Evolutionary conservation across 2,329 filamentous ascomycete species (phyloP), one percentile per base, ranked within the genome.

Genomic region (Venturia effusa): DNA sequence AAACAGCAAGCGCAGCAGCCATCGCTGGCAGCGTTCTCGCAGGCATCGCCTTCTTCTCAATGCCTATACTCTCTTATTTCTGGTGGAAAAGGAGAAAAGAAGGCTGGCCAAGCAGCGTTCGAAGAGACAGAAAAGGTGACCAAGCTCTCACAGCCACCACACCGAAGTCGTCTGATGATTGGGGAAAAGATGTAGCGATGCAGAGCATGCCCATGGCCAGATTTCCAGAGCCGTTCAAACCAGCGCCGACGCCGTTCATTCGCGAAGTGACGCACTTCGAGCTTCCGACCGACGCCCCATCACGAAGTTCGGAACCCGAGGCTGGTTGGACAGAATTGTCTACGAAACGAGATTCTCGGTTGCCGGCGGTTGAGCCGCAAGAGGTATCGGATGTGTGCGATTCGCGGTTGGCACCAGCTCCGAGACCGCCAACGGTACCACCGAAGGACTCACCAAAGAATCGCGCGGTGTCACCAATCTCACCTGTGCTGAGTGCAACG

Each of bases 241-340:
- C 51, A 34, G 19, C 51, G 4, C 15, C 51, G 13, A 34, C 22
- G 27, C 27, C 51, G 15, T 57, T 57, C 51, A n/a, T 57, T 11
- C 51, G 51, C 27, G 51, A 57, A 57, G 51, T 57, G 4, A 57
- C 51, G 10, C 51, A 57, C 22, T 57, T 57, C 51, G 51, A 57
- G 13, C 30, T 57, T 1, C 51, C 51, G 13, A 34, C 30, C 30
- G 30, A 57, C n/a, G 27, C 51, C 7, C 27, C 51, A 11, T 17
- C 51, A 17, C 51, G 27, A 34, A 57, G 22, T 17, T 32, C 27
- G 22, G 51, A 34, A 34, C 27, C 27, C 15, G 51, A 57, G 19
- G 27, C 19, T 15, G 51, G 30, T 11, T 57, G 30, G 51, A 34
- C 51, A 11, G 51, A 57, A 22, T 34, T 57, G 27, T 57, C 51